These are phyloP conservation scores for Begonia loranthoides DNA, from an alignment of 306 rosid species.

Conservation along the genomic window DNA sequence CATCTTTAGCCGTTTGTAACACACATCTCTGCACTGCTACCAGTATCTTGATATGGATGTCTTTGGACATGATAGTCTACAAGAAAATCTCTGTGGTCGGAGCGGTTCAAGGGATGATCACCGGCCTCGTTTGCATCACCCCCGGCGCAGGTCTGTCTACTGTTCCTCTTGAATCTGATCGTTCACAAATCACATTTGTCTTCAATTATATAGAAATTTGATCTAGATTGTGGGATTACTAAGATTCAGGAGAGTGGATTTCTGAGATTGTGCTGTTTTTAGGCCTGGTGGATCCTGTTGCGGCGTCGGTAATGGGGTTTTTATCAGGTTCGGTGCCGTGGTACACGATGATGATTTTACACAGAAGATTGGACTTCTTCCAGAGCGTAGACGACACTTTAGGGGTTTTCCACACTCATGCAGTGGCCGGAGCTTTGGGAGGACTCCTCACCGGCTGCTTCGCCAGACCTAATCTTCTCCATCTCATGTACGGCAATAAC, in stretches of 20 bases:
- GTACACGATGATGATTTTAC: constrained; percentile 71
- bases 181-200: too few species aligned
- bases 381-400: constrained; percentile 61
- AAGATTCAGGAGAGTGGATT: too few species aligned
- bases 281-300: constrained; percentile 35
- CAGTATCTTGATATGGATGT: constrained; percentile 61
- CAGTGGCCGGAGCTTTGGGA: constrained; percentile 47
- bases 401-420: constrained; percentile 76
- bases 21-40: constrained; percentile 67
- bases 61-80: constrained; percentile 47
- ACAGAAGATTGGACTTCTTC: constrained; percentile 29
- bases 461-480: constrained; percentile 34
- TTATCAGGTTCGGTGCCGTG: constrained; percentile 33
- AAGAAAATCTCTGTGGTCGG: constrained; percentile 54
- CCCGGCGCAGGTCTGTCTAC: constrained; percentile 56
- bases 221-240: too few species aligned
- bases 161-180: neutral
- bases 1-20: constrained; percentile 49
- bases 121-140: constrained; percentile 76
- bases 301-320: constrained; percentile 30
- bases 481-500: constrained; percentile 17
- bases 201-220: too few species aligned
- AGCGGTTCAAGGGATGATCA: constrained; percentile 71
- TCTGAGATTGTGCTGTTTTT: neutral
- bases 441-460: constrained; percentile 54